A percentile compares a stretch with the other conserved stretches of the same genome.
These are phyloP conservation scores for Falciphora oryzae DNA, from an alignment of 2,329 filamentous ascomycete genomes.

Conservation along the genomic window DNA sequence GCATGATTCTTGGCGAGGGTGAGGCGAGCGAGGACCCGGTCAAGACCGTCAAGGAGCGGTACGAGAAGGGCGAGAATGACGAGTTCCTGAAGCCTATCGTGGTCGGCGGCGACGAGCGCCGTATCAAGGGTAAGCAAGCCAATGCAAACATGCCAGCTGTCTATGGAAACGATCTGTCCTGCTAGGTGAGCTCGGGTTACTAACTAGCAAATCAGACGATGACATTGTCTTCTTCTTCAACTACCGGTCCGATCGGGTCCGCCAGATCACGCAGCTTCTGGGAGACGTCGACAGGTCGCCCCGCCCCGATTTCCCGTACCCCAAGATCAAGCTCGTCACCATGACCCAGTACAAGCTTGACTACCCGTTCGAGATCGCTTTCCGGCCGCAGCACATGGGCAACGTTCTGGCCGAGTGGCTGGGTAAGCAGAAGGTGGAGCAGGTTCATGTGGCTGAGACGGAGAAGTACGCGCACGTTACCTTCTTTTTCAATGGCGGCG, in stretches of 20 bases:
- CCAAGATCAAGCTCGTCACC: slow-evolving; percentile 85
- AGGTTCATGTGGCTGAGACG: slow-evolving; percentile 96
- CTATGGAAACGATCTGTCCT: too few relatives aligned
- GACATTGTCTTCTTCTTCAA: slow-evolving; percentile 99
- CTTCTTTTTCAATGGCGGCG: slow-evolving; percentile 99
- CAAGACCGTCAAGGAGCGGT: slow-evolving; percentile 79
- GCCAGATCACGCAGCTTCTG: slow-evolving; percentile 91
- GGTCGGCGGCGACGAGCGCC: slow-evolving; percentile 75
- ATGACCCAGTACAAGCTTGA: slow-evolving; percentile 99
- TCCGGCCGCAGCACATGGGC: slow-evolving; percentile 91
- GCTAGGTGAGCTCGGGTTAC: neutral
- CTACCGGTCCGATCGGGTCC: slow-evolving; percentile 96
- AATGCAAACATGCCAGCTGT: neutral
- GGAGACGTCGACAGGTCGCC: slow-evolving; percentile 90
- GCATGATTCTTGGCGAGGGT: slow-evolving; percentile 78
- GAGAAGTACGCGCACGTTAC: slow-evolving; percentile 99
- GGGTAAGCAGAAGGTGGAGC: slow-evolving; percentile 79
- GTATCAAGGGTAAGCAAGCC: slow-evolving; percentile 65
- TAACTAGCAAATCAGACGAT: slow-evolving; percentile 51
- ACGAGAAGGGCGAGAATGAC: slow-evolving; percentile 83
- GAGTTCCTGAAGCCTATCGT: slow-evolving; percentile 99
- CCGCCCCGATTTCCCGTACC: slow-evolving; percentile 85
- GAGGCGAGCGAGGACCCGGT: slow-evolving; percentile 81
- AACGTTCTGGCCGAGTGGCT: slow-evolving; percentile 98
- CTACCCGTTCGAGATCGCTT: slow-evolving; percentile 88